Percentiles rank a stretch among this genome's conserved stretches.
phyloP scores from a whole-genome alignment of 129 eudicot genomes.

The Escallonia rubra region DNA sequence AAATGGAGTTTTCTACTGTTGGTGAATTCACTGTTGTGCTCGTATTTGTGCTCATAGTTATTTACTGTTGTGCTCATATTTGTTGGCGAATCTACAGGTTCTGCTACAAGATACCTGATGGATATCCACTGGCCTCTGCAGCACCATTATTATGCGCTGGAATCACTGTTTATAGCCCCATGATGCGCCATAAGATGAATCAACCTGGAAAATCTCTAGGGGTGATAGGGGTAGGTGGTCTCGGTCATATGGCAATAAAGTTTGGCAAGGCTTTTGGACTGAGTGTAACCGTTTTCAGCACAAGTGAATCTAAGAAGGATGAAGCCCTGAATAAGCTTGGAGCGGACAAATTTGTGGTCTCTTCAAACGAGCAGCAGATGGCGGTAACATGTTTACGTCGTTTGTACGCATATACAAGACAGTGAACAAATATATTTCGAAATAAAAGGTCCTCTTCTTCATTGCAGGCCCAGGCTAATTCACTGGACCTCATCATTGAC shows the following conservation, averaged over 20 bases:
- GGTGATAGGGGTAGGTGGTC: conserved; percentile 25
- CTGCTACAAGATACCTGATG: conserved; percentile 17
- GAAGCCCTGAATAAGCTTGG: conserved; percentile 20
- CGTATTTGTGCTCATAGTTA: neutral
- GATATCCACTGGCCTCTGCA: conserved; percentile 10
- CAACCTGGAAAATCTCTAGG: conserved; percentile 24
- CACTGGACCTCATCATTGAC: neutral
- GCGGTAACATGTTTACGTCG: neutral
- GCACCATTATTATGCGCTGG: conserved; percentile 33
- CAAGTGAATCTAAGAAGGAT: conserved; percentile 12
- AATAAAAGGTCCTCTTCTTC: neutral
- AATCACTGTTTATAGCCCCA: conserved; percentile 21
- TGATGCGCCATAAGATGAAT: conserved; percentile 19
- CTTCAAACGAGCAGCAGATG: conserved; percentile 17
- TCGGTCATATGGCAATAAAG: conserved; percentile 26
- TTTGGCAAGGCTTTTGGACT: conserved; percentile 31
- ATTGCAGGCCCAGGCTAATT: neutral
- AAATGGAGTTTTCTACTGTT: too few relatives aligned
- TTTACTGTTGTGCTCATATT: neutral
- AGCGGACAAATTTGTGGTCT: conserved; percentile 20
- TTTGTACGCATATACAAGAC: neutral
- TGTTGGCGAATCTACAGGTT: conserved; percentile 8
- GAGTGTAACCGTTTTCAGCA: conserved; percentile 25
- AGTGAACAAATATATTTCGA: neutral
- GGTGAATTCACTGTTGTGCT: neutral